Evolutionary conservation across 1,139 yeast genomes (phyloP).

Genomic region (Scheffersomyces segobiensis): DNA sequence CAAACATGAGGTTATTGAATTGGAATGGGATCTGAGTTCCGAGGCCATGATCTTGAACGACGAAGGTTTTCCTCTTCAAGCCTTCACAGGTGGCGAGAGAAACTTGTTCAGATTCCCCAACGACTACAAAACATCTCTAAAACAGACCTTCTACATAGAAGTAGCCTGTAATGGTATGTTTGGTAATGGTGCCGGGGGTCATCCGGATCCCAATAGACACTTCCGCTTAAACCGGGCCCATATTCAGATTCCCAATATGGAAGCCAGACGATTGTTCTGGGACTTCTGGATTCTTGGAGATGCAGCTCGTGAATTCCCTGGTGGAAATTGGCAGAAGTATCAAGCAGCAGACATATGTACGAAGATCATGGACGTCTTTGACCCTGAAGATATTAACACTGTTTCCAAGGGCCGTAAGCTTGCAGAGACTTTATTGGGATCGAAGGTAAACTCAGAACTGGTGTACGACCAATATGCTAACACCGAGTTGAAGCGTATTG

Average conservation of each 20-base stretch:
- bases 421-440: conserved; percentile 66
- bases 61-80: conserved; percentile 72
- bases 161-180: conserved; percentile 95
- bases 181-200: conserved; percentile 70
- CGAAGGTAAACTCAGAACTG: conserved; percentile 57
- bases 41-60: conserved; percentile 79
- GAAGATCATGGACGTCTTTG: conserved; percentile 80
- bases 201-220: conserved; percentile 68
- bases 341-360: conserved; percentile 78
- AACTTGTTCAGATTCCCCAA: conserved; percentile 70
- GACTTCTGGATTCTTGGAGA: conserved; percentile 91
- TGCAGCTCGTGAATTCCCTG: conserved; percentile 83
- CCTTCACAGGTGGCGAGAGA: conserved; percentile 87
- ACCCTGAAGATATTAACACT: conserved; percentile 49
- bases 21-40: conserved; percentile 85
- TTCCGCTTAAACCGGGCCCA: conserved; percentile 72
- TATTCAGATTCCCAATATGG: conserved; percentile 75
- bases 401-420: conserved; percentile 64
- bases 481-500: conserved; percentile 25
- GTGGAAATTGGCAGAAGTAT: conserved; percentile 77
- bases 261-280: conserved; percentile 72
- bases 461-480: conserved; percentile 48
- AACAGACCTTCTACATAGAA: conserved; percentile 72
- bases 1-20: conserved; percentile 45
- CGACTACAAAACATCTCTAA: conserved; percentile 40